Percentiles rank a stretch among this genome's conserved stretches.
These are phyloP conservation scores for Saccharum spontaneum DNA, from an alignment of 176 grass and related monocot species.

Conservation along the genomic window DNA sequence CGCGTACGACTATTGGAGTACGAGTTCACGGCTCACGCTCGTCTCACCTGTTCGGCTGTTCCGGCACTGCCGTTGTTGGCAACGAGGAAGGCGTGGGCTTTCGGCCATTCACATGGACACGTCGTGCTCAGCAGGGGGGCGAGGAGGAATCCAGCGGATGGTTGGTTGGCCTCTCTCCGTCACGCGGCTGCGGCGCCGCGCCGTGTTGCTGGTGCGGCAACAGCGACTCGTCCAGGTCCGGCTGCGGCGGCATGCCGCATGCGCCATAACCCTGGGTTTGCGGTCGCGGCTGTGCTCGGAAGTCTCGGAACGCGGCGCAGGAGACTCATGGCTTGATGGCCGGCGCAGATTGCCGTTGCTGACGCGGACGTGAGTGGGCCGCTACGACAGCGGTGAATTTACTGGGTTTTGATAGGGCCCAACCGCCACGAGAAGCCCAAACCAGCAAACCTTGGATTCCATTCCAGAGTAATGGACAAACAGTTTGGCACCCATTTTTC, in stretches of 20 bases:
- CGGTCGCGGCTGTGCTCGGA: not conserved
- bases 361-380: not conserved
- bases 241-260: not conserved
- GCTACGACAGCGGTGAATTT: not conserved
- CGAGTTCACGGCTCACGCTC: not conserved
- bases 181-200: not conserved
- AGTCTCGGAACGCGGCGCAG: not conserved
- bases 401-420: not conserved
- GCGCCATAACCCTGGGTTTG: not conserved
- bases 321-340: not conserved
- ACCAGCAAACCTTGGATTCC: not conserved
- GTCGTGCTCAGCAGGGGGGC: not conserved
- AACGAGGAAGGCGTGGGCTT: not conserved
- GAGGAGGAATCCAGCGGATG: not conserved
- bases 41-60: not conserved
- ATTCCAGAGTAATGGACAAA: no score
- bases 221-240: not conserved
- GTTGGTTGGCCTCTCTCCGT: constrained; percentile 13
- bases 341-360: not conserved
- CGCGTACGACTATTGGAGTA: not conserved
- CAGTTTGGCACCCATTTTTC: no score
- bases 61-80: not conserved
- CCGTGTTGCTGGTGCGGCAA: not conserved
- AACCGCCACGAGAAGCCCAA: not conserved
- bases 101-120: not conserved